Evolutionary conservation across 495 filamentous ascomycete species (phyloP), one percentile per base, ranked within the genome.

Genomic region (Penicillium mononematosum): DNA sequence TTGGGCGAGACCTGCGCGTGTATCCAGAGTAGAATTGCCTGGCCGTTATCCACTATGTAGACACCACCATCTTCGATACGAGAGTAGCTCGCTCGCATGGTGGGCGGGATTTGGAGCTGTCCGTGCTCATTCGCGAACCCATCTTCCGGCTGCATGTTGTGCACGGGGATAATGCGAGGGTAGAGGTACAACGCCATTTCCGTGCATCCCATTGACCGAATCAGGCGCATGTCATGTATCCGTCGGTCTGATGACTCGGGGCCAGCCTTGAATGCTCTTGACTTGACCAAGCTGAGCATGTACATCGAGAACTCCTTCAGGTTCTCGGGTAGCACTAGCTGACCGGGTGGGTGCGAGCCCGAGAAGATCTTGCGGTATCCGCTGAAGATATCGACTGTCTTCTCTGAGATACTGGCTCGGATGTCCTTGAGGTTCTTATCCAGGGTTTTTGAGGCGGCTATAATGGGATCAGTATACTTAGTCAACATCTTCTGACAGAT

Each of bases 241-340:
- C 94, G 82, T 45, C 95, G 87, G 72, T 99, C 94, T 29, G 88
- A 87, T n/a, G 91, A 85, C 72, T 98, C 95, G 58, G 84, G 84
- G 53, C 95, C 93, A 74, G 88, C 91, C 75, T 98, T 98, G 78
- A 98, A 91, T 31, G 93, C 91, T 51, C 94, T 85, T 25, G 85
- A 93, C 71, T 98, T 99, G 58, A 96, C 71, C 63, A 99, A 73
- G 51, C 88, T 86, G n/a, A 99, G 84, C 74, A 95, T 92, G 72
- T 92, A 98, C 93, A 99, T 96, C 50, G 86, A 85, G 66, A 97
- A 94, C 64, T 99, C 94, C 66, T 98, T 99, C 22, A 99, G 80
- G 45, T 92, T 89, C 71, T 99, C 95, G 0, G 94, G 94, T 66
- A 99, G 84, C 48, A 99, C 89, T 38, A 99, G 81, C 67, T 99